Conservation (phyloP, 768 basidiomycete species). For the Exsudoporus frostii region DNA sequence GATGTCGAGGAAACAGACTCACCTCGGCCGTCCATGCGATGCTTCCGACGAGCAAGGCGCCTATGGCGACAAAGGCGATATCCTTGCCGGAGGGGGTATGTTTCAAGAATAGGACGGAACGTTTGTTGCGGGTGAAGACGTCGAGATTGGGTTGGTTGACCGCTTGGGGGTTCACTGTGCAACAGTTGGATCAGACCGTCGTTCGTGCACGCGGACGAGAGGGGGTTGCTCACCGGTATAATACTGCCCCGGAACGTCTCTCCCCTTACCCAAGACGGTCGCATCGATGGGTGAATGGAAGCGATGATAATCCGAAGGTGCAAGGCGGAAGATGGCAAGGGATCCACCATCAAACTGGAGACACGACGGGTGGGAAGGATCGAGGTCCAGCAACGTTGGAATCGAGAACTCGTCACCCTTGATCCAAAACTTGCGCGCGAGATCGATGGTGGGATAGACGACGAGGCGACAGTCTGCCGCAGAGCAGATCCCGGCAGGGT, state of each 20-base stretch:
- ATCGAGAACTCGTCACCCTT: slow-evolving; percentile 74
- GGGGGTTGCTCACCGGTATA: slow-evolving; percentile 46
- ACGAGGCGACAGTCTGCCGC: slow-evolving; percentile 75
- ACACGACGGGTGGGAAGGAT: slow-evolving; percentile 40
- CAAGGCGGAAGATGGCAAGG: slow-evolving; percentile 71
- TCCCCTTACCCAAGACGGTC: slow-evolving; percentile 39
- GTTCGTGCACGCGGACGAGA: not conserved
- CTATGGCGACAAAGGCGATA: slow-evolving; percentile 71
- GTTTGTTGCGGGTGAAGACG: slow-evolving; percentile 62
- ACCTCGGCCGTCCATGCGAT: slow-evolving; percentile 57
- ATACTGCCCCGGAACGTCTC: slow-evolving; percentile 53
- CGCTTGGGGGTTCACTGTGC: slow-evolving; percentile 72
- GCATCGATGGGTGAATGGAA: slow-evolving; percentile 72
- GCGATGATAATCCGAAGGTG: slow-evolving; percentile 79
- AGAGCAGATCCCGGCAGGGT: slow-evolving; percentile 53
- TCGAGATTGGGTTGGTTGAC: slow-evolving; percentile 64
- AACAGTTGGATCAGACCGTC: not conserved
- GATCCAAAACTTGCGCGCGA: slow-evolving; percentile 72
- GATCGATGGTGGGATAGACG: slow-evolving; percentile 55
- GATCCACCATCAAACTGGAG: slow-evolving; percentile 42
- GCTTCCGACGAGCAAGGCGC: slow-evolving; percentile 78
- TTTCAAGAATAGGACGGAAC: slow-evolving; percentile 53
- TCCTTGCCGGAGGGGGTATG: slow-evolving; percentile 43
- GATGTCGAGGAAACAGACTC: not conserved
- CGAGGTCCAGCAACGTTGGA: slow-evolving; percentile 51